Base-by-base conservation (phyloP, 2,329 filamentous ascomycete species). In the Byssothecium circinans region DNA sequence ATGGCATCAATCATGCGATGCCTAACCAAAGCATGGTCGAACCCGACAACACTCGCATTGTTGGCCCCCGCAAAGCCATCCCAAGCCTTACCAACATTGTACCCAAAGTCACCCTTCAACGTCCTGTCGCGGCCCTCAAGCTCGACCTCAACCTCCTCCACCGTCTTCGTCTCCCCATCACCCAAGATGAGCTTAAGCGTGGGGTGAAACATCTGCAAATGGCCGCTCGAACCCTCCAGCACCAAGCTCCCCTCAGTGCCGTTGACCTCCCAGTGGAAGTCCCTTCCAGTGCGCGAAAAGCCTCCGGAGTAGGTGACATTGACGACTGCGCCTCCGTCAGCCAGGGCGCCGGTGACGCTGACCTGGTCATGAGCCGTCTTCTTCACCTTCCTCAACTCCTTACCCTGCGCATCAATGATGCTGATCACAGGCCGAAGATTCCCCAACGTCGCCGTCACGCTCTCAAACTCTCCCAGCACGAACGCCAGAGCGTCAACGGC, bases 1-100 rank as follows among this genome's bases (percentile, higher is more conserved):
- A 71, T 65, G 0, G 67, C 68, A 19, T 71, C 68, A 22, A 71
- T 62, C 64, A 72, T 67, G 52, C 52, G 62, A 40, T 70, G 68
- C 39, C 67, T 61, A 2, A 67, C 18, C 2, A 71, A 35, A 6
- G 68, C 70, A 43, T 68, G 62, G 17, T 70, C 64, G 47, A 68
- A 72, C 1, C 59, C 65, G 18, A 58, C 61, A 3, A 64, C 58
- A 48, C 49, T 59, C 15, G 56, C 42, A 11, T 62, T 59, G 18
- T 62, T 52, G 1, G 62, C 59, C 56, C 50, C 70, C 4, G 78
- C 78, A 67, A 76, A 82, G 1, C 71, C 73, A 56, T 86, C 82
- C 65, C 85, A 86, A 0, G 83, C 56, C 17, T 73, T 74, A 0
- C 75, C 82, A 22, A 85, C 77, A 53, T 76, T 79, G 43, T 75